Percentiles rank a stretch among this genome's conserved stretches.
Evolutionary conservation across 805 yeast species (phyloP).

Genomic region (Metschnikowia lunata): DNA sequence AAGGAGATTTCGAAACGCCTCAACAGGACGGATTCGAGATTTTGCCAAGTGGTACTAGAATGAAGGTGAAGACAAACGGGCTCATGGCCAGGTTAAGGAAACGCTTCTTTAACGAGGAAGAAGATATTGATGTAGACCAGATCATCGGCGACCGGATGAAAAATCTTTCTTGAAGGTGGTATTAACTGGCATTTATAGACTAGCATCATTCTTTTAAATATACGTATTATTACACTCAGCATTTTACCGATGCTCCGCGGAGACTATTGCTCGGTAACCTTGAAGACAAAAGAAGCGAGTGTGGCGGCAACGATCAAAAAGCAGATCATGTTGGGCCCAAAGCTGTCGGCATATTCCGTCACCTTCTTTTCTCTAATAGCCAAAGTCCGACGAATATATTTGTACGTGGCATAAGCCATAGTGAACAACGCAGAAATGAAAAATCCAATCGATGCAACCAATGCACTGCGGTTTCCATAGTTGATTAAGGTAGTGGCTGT

Average conservation of each 20-base stretch:
- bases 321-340: conserved; percentile 86
- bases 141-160: conserved; percentile 48
- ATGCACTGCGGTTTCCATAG: conserved; percentile 67
- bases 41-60: conserved; percentile 70
- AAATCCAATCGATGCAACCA: conserved; percentile 83
- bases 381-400: conserved; percentile 76
- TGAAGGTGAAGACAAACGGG: conserved; percentile 34
- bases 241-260: not conserved
- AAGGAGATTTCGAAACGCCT: conserved; percentile 30
- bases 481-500: conserved; percentile 83
- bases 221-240: not conserved
- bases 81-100: conserved; percentile 30
- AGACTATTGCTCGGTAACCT: conserved; percentile 29
- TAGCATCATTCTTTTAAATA: too few relatives aligned
- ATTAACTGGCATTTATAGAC: too few relatives aligned
- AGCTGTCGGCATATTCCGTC: conserved; percentile 76
- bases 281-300: conserved; percentile 54
- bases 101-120: conserved; percentile 30
- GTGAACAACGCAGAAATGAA: conserved; percentile 75
- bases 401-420: conserved; percentile 63
- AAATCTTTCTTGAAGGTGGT: not conserved
- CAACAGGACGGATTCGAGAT: conserved; percentile 44
- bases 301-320: conserved; percentile 67
- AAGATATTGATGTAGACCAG: conserved; percentile 47
- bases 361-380: conserved; percentile 81